phyloP scores from a whole-genome alignment of 2,329 filamentous ascomycete species.

The Lasiodiplodia hormozganensis region DNA sequence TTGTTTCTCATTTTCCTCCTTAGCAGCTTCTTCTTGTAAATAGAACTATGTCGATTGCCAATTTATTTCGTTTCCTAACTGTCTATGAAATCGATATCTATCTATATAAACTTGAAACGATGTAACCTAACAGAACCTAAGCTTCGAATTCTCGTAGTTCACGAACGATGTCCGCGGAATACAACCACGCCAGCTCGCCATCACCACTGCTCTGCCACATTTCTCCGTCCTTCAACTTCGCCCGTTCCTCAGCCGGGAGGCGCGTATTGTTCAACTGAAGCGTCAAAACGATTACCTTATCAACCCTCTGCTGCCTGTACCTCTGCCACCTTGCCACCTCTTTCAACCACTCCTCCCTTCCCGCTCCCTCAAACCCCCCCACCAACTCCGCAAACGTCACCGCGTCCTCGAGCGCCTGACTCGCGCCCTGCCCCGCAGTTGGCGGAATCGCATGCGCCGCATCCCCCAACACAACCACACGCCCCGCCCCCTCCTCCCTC shows the following conservation, averaged over 20 bases:
- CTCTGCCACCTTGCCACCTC: constrained; percentile 52
- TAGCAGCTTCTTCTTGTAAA: too few species aligned
- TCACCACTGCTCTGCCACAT: constrained; percentile 34
- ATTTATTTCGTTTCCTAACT: too few species aligned
- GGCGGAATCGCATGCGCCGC: constrained; percentile 37
- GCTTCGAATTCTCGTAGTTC: constrained; percentile 24
- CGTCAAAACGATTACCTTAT: constrained; percentile 57
- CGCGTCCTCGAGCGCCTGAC: constrained; percentile 71
- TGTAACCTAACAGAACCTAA: too few species aligned
- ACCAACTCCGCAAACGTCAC: constrained; percentile 61
- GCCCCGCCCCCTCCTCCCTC: neutral
- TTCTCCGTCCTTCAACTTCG: constrained; percentile 33
- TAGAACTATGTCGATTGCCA: too few species aligned
- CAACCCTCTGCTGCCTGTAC: constrained; percentile 56
- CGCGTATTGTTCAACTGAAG: constrained; percentile 56
- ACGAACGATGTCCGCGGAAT: constrained; percentile 32
- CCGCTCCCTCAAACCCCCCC: too few species aligned
- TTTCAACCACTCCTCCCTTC: neutral
- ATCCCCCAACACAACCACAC: constrained; percentile 35
- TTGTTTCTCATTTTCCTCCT: too few species aligned
- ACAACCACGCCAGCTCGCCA: constrained; percentile 35
- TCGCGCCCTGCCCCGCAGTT: constrained; percentile 56
- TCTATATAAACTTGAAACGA: too few species aligned
- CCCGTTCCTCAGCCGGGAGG: constrained; percentile 47
- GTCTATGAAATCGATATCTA: too few species aligned